These are phyloP conservation scores for Tuctoria greenei DNA, from an alignment of 176 grass and related monocot species.

Conservation along the genomic window DNA sequence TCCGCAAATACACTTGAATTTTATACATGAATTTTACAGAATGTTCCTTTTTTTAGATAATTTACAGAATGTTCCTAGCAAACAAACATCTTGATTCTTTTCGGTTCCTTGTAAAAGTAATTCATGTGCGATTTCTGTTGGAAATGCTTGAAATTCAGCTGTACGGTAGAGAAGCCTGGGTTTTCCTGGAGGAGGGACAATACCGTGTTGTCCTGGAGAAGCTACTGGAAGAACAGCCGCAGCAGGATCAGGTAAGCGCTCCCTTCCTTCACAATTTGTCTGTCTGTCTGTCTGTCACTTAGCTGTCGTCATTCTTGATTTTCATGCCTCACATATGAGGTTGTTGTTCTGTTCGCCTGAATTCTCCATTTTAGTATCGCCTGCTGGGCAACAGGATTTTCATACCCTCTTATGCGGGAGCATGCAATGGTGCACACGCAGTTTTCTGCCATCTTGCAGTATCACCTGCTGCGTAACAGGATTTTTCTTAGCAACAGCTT, in stretches of 20 bases:
- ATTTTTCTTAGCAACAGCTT: neutral
- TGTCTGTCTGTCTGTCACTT: neutral
- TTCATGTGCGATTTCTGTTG: neutral
- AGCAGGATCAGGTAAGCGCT: constrained; percentile 8
- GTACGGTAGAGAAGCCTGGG: constrained; percentile 24
- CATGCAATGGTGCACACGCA: constrained; percentile 2
- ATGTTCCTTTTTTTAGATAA: too few species aligned
- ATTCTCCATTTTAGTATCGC: neutral
- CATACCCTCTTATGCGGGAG: neutral
- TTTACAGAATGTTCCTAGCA: too few species aligned
- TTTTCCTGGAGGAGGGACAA: constrained; percentile 19
- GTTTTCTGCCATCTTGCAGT: neutral
- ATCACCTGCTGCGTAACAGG: neutral
- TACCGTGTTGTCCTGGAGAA: constrained; percentile 10
- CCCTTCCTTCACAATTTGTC: neutral
- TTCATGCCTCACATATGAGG: neutral
- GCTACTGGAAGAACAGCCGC: constrained; percentile 9
- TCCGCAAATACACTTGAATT: neutral
- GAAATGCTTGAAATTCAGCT: constrained; percentile 13
- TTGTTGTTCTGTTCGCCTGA: neutral
- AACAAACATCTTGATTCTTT: neutral
- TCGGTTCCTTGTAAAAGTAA: neutral
- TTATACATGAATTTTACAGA: neutral
- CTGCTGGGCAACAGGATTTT: too few species aligned
- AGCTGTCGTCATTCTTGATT: neutral